Percentiles rank a stretch among this genome's conserved stretches.
phyloP scores from a whole-genome alignment of 306 rosid genomes.

The Hippophae tibetana region DNA sequence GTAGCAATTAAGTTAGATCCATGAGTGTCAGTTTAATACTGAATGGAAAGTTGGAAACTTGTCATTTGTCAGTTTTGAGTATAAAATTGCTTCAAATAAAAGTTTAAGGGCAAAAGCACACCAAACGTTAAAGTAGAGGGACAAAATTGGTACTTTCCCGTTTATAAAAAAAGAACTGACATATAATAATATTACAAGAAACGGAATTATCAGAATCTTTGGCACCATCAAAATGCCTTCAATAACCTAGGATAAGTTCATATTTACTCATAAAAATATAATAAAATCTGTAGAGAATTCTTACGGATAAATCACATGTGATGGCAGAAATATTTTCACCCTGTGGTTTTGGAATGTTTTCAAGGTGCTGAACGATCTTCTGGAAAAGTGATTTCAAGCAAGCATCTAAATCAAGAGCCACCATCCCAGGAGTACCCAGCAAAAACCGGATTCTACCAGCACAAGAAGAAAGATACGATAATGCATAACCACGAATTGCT shows the following conservation, averaged over 20 bases:
- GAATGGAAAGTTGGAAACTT: too few relatives aligned
- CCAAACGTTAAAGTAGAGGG: too few relatives aligned
- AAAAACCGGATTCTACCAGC: constrained; percentile 92
- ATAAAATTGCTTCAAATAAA: too few relatives aligned
- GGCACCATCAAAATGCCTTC: background rate
- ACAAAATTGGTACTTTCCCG: too few relatives aligned
- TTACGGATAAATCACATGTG: constrained; percentile 71
- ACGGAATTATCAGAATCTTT: background rate
- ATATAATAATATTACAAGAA: background rate
- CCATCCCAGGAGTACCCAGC: constrained; percentile 94
- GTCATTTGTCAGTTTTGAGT: too few relatives aligned
- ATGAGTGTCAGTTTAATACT: too few relatives aligned
- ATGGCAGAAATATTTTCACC: constrained; percentile 86
- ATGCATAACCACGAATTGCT: constrained; percentile 94
- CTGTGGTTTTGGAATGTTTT: constrained; percentile 87
- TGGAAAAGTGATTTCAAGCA: constrained; percentile 68
- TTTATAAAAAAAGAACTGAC: background rate
- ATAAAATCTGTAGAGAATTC: constrained; percentile 19
- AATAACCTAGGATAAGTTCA: background rate
- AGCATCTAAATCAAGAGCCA: constrained; percentile 92
- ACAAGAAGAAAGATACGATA: constrained; percentile 89
- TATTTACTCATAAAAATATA: constrained; percentile 10
- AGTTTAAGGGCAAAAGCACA: too few relatives aligned
- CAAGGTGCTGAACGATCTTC: constrained; percentile 79
- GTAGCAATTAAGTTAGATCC: too few relatives aligned